Evolutionary conservation across 1,284 basidiomycete species (phyloP).

Genomic region (Thecaphora thlaspeos): DNA sequence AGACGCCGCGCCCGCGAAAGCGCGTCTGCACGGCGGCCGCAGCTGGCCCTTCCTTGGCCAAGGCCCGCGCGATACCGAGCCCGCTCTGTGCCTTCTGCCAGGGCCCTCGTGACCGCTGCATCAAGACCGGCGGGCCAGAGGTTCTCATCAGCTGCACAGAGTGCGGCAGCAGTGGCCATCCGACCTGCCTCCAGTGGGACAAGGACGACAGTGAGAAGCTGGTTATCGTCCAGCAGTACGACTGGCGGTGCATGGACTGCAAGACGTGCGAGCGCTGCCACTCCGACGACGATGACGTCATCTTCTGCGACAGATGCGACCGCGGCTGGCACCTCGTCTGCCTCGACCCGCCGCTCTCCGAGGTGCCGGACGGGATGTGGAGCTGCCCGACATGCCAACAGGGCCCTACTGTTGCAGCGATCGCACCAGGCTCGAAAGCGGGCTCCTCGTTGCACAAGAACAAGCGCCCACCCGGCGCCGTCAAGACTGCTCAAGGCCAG

Average conservation of each 20-base stretch:
- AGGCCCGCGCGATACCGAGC: background rate
- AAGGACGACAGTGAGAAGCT: slow-evolving; percentile 59
- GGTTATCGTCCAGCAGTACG: slow-evolving; percentile 66
- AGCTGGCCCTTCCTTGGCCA: too few species aligned
- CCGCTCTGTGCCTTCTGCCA: slow-evolving; percentile 56
- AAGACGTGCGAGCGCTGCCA: slow-evolving; percentile 87
- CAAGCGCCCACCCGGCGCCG: too few species aligned
- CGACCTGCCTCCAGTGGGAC: slow-evolving; percentile 53
- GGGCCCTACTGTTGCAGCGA: too few species aligned
- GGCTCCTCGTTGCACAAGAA: too few species aligned
- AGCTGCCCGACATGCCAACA: slow-evolving; percentile 44
- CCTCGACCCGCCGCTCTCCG: slow-evolving; percentile 65
- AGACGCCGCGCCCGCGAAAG: too few species aligned
- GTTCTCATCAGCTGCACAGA: slow-evolving; percentile 54
- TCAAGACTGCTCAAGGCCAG: slow-evolving; percentile 1
- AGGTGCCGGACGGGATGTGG: slow-evolving; percentile 43
- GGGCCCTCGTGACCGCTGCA: slow-evolving; percentile 24
- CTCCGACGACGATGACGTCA: slow-evolving; percentile 83
- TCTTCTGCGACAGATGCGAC: slow-evolving; percentile 94
- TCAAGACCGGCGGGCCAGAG: slow-evolving; percentile 35
- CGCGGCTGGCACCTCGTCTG: slow-evolving; percentile 94
- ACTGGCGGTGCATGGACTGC: slow-evolving; percentile 89
- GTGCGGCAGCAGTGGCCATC: slow-evolving; percentile 57
- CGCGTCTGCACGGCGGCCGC: too few species aligned
- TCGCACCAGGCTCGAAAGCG: too few species aligned